Percentiles rank a stretch among this genome's conserved stretches.
Conservation (phyloP, 2,329 filamentous ascomycete genomes). For the Alternaria sp. region DNA sequence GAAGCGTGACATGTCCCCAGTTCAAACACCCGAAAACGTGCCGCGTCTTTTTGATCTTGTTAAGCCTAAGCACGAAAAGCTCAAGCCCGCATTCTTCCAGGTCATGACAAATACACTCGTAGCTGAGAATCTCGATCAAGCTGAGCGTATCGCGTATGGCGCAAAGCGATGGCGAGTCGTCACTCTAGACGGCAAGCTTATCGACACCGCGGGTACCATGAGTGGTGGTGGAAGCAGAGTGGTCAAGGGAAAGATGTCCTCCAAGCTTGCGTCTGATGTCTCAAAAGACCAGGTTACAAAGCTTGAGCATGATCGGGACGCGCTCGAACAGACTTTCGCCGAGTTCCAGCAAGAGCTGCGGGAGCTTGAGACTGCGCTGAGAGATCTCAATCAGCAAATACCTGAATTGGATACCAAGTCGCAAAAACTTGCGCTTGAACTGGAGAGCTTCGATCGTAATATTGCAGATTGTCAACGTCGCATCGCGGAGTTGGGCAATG, state of each 20-base stretch:
- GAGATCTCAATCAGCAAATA: conserved; percentile 77
- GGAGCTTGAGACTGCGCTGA: conserved; percentile 77
- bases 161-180: conserved; percentile 95
- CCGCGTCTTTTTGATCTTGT: conserved; percentile 93
- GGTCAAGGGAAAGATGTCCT: conserved; percentile 94
- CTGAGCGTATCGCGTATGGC: conserved; percentile 95
- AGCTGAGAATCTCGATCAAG: conserved; percentile 90
- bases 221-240: conserved; percentile 92
- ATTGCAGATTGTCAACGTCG: conserved; percentile 83
- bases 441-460: conserved; percentile 86
- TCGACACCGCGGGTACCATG: conserved; percentile 99
- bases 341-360: conserved; percentile 86
- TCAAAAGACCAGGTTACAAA: conserved; percentile 88
- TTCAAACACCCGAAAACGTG: conserved; percentile 90
- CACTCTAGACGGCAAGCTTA: conserved; percentile 91
- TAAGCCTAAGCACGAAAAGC: conserved; percentile 84
- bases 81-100: conserved; percentile 91
- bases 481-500: conserved; percentile 81
- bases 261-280: conserved; percentile 86
- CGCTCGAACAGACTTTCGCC: conserved; percentile 81
- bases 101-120: conserved; percentile 95
- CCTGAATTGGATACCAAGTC: conserved; percentile 88
- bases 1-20: conserved; percentile 76
- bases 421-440: conserved; percentile 87
- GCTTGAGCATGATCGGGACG: conserved; percentile 85